Conservation (phyloP, 352 stramenopile genomes). For the Phytophthora podocarpi region DNA sequence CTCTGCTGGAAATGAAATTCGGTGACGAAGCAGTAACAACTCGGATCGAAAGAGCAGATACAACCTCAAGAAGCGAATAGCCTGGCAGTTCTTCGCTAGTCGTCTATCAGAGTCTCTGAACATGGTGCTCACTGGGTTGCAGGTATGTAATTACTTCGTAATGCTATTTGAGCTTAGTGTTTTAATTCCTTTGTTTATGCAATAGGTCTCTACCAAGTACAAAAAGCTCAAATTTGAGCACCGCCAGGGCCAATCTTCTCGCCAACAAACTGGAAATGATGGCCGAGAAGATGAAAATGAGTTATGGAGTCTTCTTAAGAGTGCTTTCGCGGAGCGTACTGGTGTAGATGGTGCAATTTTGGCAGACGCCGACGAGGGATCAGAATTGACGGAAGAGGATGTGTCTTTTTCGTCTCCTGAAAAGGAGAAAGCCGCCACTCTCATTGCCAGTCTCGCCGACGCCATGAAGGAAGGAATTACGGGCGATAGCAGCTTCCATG, state of each 20-base stretch:
- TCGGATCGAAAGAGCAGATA: too few species aligned
- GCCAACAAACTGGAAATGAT: slow-evolving; percentile 10
- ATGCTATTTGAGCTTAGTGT: too few species aligned
- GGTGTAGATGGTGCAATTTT: background rate
- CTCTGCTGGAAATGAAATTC: slow-evolving; percentile 5
- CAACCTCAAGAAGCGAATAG: too few species aligned
- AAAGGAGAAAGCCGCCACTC: background rate
- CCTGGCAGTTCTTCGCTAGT: too few species aligned
- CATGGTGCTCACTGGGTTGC: too few species aligned
- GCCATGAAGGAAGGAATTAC: slow-evolving; percentile 6
- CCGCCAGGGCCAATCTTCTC: background rate
- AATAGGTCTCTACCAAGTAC: slow-evolving; percentile 3
- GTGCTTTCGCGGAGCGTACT: slow-evolving; percentile 5
- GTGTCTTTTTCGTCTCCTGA: background rate
- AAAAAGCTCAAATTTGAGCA: slow-evolving; percentile 13
- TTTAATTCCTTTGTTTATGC: background rate
- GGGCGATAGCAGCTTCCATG: background rate
- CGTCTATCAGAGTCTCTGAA: too few species aligned
- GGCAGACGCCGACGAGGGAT: background rate
- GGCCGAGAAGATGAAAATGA: slow-evolving; percentile 8
- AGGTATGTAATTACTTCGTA: too few species aligned
- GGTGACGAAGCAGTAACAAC: slow-evolving; percentile 1
- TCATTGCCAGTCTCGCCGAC: background rate
- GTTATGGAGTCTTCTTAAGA: slow-evolving; percentile 8
- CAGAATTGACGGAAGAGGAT: background rate